Conservation (phyloP, 306 rosid species). For the Sphenostylis stenocarpa region DNA sequence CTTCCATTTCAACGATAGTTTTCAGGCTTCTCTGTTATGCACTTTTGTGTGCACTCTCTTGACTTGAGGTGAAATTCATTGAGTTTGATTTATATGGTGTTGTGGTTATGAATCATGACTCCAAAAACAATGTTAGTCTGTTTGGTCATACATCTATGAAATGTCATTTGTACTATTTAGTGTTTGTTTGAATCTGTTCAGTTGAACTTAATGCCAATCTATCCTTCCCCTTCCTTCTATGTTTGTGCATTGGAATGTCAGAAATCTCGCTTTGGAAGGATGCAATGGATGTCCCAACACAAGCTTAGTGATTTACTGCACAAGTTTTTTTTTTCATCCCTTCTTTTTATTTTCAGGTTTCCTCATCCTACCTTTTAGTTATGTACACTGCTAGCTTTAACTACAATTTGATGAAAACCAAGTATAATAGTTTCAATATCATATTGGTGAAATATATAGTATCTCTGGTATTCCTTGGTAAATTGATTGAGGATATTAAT, state of each 20-base stretch:
- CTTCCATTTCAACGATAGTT: not conserved
- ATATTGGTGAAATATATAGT: not conserved
- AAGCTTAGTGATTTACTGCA: not conserved
- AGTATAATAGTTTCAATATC: not conserved
- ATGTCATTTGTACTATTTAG: constrained; percentile 5
- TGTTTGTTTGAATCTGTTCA: not conserved
- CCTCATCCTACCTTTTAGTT: not conserved
- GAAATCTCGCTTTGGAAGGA: not conserved
- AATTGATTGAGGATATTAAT: not conserved
- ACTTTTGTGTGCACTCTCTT: not conserved
- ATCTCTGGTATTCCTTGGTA: not conserved
- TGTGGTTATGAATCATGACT: not conserved
- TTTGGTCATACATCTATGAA: not conserved
- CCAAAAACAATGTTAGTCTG: not conserved
- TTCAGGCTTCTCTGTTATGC: not conserved
- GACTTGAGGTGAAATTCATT: not conserved
- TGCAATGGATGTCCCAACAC: not conserved
- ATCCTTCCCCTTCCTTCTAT: not conserved
- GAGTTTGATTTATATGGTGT: not conserved
- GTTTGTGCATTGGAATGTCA: not conserved
- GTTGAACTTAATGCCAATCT: not conserved
- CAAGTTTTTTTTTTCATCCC: not conserved
- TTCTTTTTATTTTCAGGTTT: not conserved
- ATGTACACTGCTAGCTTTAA: not conserved
- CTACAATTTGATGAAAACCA: not conserved